Evolutionary conservation across 2,329 filamentous ascomycete species (phyloP).

Genomic region (Shiraia sp.): DNA sequence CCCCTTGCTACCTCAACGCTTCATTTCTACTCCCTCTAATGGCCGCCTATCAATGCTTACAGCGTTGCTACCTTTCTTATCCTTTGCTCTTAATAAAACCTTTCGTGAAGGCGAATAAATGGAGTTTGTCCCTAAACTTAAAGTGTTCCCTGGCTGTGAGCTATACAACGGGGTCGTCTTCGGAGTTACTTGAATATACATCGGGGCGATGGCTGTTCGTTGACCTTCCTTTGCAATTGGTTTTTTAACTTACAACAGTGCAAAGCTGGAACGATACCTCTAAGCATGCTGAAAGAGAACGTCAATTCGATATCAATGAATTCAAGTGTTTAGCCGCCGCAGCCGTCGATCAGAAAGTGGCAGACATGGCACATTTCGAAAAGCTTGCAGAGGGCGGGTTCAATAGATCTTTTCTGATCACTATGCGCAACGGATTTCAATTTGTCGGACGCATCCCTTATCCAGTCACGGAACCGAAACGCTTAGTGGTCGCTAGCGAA

Average conservation of each 20-base stretch:
- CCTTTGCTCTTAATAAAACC: no score
- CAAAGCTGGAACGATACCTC: constrained; percentile 24
- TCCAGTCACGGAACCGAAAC: constrained; percentile 23
- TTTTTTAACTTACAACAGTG: constrained; percentile 13
- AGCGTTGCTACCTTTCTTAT: no score
- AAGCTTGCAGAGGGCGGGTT: constrained; percentile 32
- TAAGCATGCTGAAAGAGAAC: constrained; percentile 21
- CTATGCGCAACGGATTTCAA: constrained; percentile 29
- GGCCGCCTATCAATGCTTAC: no score
- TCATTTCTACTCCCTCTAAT: no score
- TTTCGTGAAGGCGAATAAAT: no score
- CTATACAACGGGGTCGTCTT: constrained; percentile 8
- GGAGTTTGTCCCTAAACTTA: no score
- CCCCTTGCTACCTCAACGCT: no score
- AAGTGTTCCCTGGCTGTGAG: constrained; percentile 5
- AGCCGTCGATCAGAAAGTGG: constrained; percentile 20
- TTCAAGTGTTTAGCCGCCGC: constrained; percentile 33
- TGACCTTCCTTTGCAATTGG: not conserved
- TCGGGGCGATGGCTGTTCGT: constrained; percentile 30
- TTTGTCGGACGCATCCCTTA: constrained; percentile 32
- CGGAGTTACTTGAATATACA: constrained; percentile 26
- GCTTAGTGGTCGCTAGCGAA: constrained; percentile 42
- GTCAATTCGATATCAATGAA: constrained; percentile 23
- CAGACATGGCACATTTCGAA: constrained; percentile 26
- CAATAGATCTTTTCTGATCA: constrained; percentile 29